Evolutionary conservation across 2,329 filamentous ascomycete genomes (phyloP), one percentile per base, ranked within the genome.

Genomic region (Drechslerella coelobrocha): DNA sequence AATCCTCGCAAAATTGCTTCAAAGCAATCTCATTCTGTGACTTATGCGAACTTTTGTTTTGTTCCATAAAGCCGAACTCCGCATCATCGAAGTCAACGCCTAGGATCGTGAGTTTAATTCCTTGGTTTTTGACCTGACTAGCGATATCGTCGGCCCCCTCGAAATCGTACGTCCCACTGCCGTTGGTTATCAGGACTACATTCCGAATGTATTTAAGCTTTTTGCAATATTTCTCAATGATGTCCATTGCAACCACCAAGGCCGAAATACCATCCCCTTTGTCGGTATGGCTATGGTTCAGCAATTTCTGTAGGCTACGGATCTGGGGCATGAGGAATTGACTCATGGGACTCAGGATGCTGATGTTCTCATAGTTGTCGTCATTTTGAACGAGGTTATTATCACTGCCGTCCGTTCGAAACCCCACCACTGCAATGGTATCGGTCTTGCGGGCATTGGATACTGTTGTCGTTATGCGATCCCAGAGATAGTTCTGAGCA

Each of bases 11-110:
- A 6, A 97, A 82, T 1, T 80, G 78, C 72, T 82, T 85, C 17
- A 97, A 81, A 0, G 87, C 80, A 0, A 78, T 78, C 78, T 99
- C 94, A 75, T 96, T 97, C 50, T 83, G 79, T 76, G 88, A 87
- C 83, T 97, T 97, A 55, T 79, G 78, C 0, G 78, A 74, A 17
- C 88, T 81, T 78, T 99, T 99, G 73, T 89, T 85, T 78, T 97
- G 92, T 80, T 97, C 93, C 78, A 96, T 96, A 77, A 91, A 90
- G 43, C 92, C 92, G 77, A 89, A 96, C 1, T 96, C 92, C 0
- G 86, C 78, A 78, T 97, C 92, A 77, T 99, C 92, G 78, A 99
- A 97, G 78, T 99, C 94, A 17, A 96, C 86, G 12, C 94, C 94
- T 59, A 97, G 80, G 9, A 97, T 81, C 1, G 88, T 84, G 45